Evolutionary conservation across 78 protist species (phyloP).

Genomic region (Dictyostelium citrinum): DNA sequence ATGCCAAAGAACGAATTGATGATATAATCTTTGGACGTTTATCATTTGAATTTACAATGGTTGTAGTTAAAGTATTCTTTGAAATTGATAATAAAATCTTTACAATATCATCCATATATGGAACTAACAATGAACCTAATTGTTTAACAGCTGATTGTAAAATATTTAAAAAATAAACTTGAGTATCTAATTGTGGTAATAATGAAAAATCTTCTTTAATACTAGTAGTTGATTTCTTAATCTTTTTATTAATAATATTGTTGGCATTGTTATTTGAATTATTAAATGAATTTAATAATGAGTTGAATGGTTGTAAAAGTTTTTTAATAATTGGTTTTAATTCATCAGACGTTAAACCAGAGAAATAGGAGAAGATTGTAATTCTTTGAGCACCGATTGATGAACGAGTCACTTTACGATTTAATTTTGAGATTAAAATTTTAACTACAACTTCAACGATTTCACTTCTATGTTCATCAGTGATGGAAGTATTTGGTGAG

Average conservation of each 20-base stretch:
- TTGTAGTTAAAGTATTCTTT: neutral
- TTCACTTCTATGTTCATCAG: neutral
- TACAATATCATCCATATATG: neutral
- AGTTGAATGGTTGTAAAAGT: neutral
- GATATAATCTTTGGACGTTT: neutral
- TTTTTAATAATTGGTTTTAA: slow-evolving; percentile 7
- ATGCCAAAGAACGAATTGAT: slow-evolving; percentile 6
- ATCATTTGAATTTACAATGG: neutral
- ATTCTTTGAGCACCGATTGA: slow-evolving; percentile 12
- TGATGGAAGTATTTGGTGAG: slow-evolving; percentile 19
- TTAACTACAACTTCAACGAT: slow-evolving; percentile 9
- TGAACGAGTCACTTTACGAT: slow-evolving; percentile 3
- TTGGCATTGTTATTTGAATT: neutral
- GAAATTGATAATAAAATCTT: neutral
- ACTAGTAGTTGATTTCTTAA: neutral
- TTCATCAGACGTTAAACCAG: slow-evolving; percentile 34
- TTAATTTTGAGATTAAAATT: slow-evolving; percentile 31
- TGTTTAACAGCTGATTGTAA: slow-evolving; percentile 27
- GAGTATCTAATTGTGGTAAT: slow-evolving; percentile 28
- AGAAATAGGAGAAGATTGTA: slow-evolving; percentile 26
- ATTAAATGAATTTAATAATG: neutral
- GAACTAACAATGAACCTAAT: slow-evolving; percentile 9
- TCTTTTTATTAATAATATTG: neutral
- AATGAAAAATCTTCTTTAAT: neutral
- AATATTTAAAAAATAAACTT: slow-evolving; percentile 47